A percentile compares a stretch with the other conserved stretches of the same genome.
phyloP scores from a whole-genome alignment of 768 basidiomycete genomes.

The Kwoniella mangroviensis region DNA sequence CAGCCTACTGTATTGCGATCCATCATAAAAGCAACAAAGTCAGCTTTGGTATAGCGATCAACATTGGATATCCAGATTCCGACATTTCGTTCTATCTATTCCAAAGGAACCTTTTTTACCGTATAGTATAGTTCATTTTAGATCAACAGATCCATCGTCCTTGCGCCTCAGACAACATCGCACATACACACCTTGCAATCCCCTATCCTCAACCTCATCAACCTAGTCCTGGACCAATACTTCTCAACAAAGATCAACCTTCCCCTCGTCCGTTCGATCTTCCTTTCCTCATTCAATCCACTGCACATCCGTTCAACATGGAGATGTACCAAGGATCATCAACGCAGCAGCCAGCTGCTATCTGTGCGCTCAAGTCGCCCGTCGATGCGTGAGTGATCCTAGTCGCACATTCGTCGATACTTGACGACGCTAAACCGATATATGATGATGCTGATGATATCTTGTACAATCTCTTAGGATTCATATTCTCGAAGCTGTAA shows the following conservation, averaged over 20 bases:
- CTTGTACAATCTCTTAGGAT: conserved; percentile 28
- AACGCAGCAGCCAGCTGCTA: conserved; percentile 54
- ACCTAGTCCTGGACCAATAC: background rate
- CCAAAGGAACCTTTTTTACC: no score
- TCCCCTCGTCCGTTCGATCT: background rate
- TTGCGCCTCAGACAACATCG: no score
- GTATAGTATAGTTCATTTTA: no score
- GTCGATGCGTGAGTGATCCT: conserved; percentile 51
- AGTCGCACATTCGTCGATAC: background rate
- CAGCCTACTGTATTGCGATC: no score
- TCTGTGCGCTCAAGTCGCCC: conserved; percentile 48
- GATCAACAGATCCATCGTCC: no score
- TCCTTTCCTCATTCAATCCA: background rate
- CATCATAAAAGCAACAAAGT: no score
- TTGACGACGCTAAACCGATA: background rate
- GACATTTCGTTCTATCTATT: no score
- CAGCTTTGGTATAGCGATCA: no score
- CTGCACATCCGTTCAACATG: conserved; percentile 9
- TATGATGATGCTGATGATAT: background rate
- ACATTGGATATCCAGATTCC: no score
- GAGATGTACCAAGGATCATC: conserved; percentile 36
- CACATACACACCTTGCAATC: background rate
- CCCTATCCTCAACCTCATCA: background rate
- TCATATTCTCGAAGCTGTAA: conserved; percentile 52
- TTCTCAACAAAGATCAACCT: no score